Conservation (phyloP, 2,329 filamentous ascomycete genomes). For the Didymella segeticola region DNA sequence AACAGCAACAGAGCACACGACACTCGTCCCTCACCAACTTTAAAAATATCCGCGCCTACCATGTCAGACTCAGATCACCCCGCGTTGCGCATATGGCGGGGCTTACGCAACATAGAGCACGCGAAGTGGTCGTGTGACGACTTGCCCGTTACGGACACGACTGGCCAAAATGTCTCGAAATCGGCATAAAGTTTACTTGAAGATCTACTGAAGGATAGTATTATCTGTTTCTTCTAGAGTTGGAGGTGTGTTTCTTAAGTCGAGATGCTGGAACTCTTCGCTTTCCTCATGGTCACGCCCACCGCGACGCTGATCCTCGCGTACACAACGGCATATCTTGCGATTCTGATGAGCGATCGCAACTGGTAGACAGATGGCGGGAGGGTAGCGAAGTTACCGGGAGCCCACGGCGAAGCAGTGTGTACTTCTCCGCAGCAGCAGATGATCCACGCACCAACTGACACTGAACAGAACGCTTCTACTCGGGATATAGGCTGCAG, state of each 20-base stretch:
- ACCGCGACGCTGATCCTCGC: conserved; percentile 3
- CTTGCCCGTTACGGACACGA: not conserved
- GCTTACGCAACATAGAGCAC: conserved; percentile 10
- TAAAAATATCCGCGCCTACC: not conserved
- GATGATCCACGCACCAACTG: too few relatives aligned
- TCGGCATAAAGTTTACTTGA: conserved; percentile 4
- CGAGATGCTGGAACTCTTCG: conserved; percentile 2
- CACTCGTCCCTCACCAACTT: not conserved
- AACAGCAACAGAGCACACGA: conserved; percentile 14
- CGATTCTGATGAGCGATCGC: conserved; percentile 6
- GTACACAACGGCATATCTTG: conserved; percentile 4
- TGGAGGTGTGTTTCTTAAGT: not conserved
- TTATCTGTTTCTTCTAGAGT: not conserved
- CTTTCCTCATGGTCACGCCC: conserved; percentile 7
- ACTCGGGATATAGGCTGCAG: too few relatives aligned
- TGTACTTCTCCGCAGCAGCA: too few relatives aligned
- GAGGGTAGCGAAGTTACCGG: too few relatives aligned
- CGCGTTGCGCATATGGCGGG: conserved; percentile 2
- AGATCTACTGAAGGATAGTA: not conserved
- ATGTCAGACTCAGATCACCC: not conserved
- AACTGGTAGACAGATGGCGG: too few relatives aligned
- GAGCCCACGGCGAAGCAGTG: too few relatives aligned
- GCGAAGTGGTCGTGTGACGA: conserved; percentile 13
- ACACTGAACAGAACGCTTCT: too few relatives aligned
- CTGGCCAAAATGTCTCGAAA: not conserved